Conservation (phyloP, 192 early-diverging fungal genomes). For the Lobosporangium transversale region DNA sequence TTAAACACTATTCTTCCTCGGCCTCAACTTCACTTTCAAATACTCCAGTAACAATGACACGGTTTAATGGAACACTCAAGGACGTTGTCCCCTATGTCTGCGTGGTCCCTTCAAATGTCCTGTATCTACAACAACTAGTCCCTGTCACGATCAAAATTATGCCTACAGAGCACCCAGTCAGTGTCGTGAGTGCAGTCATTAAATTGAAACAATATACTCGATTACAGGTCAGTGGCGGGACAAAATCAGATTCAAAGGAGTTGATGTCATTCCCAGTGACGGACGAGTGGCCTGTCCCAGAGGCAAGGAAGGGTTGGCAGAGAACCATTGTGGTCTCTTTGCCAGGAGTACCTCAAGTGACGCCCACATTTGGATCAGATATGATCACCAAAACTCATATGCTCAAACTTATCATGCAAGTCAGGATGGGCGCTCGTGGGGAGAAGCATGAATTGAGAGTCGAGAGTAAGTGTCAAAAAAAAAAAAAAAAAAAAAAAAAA, state of each 20-base stretch:
- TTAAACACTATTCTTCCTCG: neutral
- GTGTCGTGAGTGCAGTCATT: slow-evolving; percentile 11
- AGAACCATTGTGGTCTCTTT: slow-evolving; percentile 18
- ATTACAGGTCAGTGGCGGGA: neutral
- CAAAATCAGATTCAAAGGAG: slow-evolving; percentile 1
- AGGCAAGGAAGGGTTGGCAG: slow-evolving; percentile 12
- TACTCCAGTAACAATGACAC: slow-evolving; percentile 8
- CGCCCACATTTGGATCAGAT: slow-evolving; percentile 1
- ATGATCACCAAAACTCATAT: slow-evolving; percentile 18
- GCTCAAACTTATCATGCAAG: slow-evolving; percentile 28
- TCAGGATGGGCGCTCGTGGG: slow-evolving; percentile 1
- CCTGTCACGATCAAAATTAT: slow-evolving; percentile 24
- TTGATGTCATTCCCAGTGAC: slow-evolving; percentile 1
- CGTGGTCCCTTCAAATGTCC: slow-evolving; percentile 10
- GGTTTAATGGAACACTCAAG: slow-evolving; percentile 3
- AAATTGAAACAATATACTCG: slow-evolving; percentile 39
- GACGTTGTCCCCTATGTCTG: slow-evolving; percentile 12
- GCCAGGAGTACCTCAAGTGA: slow-evolving; percentile 7
- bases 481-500: neutral
- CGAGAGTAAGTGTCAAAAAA: slow-evolving; percentile 28
- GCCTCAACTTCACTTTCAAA: slow-evolving; percentile 3
- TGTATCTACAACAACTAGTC: slow-evolving; percentile 16
- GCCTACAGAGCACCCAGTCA: neutral
- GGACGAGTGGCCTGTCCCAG: slow-evolving; percentile 19
- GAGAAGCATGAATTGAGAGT: slow-evolving; percentile 13